Base-by-base conservation (phyloP, 208 protist genomes). In the Borovskyia barvae region DNA sequence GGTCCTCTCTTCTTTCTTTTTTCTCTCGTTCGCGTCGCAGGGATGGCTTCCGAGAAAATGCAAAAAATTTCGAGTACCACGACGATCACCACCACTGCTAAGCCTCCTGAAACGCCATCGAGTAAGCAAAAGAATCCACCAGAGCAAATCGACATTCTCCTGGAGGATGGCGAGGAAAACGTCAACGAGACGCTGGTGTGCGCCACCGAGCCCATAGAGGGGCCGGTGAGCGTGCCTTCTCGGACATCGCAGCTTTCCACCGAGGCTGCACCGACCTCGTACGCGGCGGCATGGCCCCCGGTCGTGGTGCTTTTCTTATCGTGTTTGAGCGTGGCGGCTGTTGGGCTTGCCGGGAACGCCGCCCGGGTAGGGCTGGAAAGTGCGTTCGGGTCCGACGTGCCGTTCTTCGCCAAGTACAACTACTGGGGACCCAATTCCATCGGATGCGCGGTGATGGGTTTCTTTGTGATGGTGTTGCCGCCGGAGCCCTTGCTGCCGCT, bases 281-380 rank as follows among this genome's bases (percentile, higher is more conserved):
- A 68, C 43, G 47, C 62, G 14, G 50, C 33, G 0, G 22, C 15
- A 5, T 68, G 62, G 62, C 53, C 51, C 5, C 32, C 48, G 17
- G 17, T 41, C 25, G 37, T 57, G 12, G 35, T 58, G 17, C 40
- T 76, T 9, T 25, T 70, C 4, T 33, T 70, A 8, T 83, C 68
- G 1, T 62, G 80, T 32, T 28, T 83, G 19, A 45, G 53, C 45
- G 74, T 88, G 15, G 59, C 67, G 15, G 62, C 52, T 71, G 70
- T 49, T 58, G 73, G 70, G 48, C n/a, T 88, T 2, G 81, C 70
- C 20, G 81, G 81, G 12, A 85, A 78, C 46, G 70, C 71, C 3
- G 68, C 48, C 25, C 81, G 81, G 32, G 29, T 88, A 5, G 58
- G 52, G 0, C 40, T 85, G 39, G 49, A 72, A 41, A 49, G 39